Base-by-base conservation (phyloP, 225 moss, liverwort and hornwort species). In the Antitrichia curtipendula region DNA sequence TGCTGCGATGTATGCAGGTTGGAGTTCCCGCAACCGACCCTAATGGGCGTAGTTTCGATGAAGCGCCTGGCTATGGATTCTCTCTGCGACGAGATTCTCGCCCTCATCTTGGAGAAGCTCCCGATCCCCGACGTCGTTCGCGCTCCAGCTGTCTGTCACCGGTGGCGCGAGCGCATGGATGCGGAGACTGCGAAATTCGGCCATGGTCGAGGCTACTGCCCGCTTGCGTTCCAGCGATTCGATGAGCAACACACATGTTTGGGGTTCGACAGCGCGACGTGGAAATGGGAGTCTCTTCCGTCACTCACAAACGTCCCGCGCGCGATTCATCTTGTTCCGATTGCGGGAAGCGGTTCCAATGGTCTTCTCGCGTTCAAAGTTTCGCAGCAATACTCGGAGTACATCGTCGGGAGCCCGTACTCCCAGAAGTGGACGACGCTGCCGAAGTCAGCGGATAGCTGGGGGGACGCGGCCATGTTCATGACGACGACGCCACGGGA, bases 401-500 rank as follows among this genome's bases (percentile, higher is more conserved):
- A 90, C 64, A 50, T 92, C 24, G 82, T 93, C 13, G 93, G 90
- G 7, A 88, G 89, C 34, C 93, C 90, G 2, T 89, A 78, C 24
- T 86, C 73, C 4, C 86, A 70, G 40, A 90, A 92, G 57, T 93
- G 93, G 93, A 92, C 74, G 78, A 92, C 85, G 18, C 66, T 93
- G 8, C 92, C 93, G 8, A 77, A 23, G 81, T 91, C 90, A 17
- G 34, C 60, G 24, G 92, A 93, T 73, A 75, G 69, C 66, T 93
- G 92, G 93, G 93, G 93, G 28, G 53, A 87, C 72, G 92, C 89
- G 17, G 92, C 84, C n/a, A 88, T 92, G 93, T 89, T 90, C 75
- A 89, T 92, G 84, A 38, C 84, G 58, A 77, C 64, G 13, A 50
- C 58, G 3, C 82, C n/a, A 38, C 78, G 47, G 27, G 87, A 86